A percentile compares a stretch with the other conserved stretches of the same genome.
These are phyloP conservation scores for Mycena galopus DNA, from an alignment of 768 basidiomycete species.

Conservation along the genomic window DNA sequence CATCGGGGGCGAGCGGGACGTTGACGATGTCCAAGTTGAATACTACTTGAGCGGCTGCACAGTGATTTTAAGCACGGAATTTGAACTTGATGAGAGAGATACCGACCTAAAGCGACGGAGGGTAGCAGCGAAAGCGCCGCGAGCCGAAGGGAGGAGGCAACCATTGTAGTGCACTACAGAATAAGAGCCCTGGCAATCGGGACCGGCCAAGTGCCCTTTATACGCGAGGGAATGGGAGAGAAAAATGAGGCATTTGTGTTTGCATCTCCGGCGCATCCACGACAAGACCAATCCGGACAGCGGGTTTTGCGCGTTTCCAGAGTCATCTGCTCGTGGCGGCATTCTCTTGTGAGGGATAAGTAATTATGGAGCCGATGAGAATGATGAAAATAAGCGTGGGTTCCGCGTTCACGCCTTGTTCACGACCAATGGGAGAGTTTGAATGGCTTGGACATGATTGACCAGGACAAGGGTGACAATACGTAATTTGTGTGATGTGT, in stretches of 20 bases:
- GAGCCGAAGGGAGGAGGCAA: conserved; percentile 20
- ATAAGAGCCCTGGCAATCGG: conserved; percentile 21
- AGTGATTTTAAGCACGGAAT: no score
- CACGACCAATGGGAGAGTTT: neutral
- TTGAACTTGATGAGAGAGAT: no score
- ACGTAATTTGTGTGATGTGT: neutral
- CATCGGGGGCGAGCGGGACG: conserved; percentile 33
- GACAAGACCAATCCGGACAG: conserved; percentile 12
- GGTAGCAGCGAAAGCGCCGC: conserved; percentile 20
- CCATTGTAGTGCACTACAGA: conserved; percentile 19
- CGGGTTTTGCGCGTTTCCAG: neutral
- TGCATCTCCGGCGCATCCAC: neutral
- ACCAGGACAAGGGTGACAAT: neutral
- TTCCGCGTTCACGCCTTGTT: neutral
- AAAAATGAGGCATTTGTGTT: conserved; percentile 19
- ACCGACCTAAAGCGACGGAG: neutral
- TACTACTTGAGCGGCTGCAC: conserved; percentile 4
- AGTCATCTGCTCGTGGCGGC: neutral
- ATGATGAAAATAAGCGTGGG: neutral
- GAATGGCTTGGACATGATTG: conserved; percentile 7
- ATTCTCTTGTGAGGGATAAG: neutral
- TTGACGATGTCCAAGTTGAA: conserved; percentile 39
- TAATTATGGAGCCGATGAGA: conserved; percentile 10
- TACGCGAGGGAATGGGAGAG: neutral
- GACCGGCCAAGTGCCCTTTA: conserved; percentile 16